A percentile compares a stretch with the other conserved stretches of the same genome.
Conservation (phyloP, 2,329 filamentous ascomycete species). For the Mycosphaerella arachidis region DNA sequence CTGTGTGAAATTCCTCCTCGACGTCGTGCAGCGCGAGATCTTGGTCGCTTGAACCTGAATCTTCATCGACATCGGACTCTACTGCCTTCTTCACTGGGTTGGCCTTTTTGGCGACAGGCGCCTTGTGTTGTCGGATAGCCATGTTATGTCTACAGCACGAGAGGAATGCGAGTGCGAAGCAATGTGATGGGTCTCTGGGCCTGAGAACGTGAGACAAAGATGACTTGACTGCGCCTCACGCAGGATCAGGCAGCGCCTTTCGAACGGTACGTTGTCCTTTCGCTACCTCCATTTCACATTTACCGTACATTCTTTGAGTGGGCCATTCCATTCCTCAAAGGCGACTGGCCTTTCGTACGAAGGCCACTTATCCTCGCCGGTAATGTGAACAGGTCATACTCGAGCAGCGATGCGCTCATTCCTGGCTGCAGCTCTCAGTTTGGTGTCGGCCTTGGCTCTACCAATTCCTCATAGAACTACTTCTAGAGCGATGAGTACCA, state of each 20-base stretch:
- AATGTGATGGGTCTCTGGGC: neutral
- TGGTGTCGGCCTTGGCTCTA: conserved; percentile 13
- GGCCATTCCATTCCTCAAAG: neutral
- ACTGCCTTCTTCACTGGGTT: neutral
- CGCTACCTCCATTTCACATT: neutral
- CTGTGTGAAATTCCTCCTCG: conserved; percentile 4
- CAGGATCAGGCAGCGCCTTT: neutral
- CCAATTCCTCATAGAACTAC: conserved; percentile 6
- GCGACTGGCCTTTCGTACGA: neutral
- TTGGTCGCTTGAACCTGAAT: neutral
- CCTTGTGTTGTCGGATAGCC: conserved; percentile 3
- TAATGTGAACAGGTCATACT: conserved; percentile 8
- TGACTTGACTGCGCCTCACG: neutral
- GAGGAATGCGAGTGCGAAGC: neutral
- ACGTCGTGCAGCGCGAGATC: neutral
- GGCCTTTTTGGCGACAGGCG: neutral
- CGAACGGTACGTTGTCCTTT: neutral
- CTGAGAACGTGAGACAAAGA: neutral
- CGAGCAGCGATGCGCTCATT: conserved; percentile 21
- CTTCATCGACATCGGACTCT: neutral
- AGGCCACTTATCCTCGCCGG: conserved; percentile 4
- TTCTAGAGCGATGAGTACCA: neutral
- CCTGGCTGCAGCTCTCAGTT: conserved; percentile 27
- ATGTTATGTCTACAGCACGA: neutral
- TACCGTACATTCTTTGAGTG: neutral